Evolutionary conservation across 2,329 filamentous ascomycete species (phyloP), one percentile per base, ranked within the genome.

Genomic region (Colletotrichum siamense): DNA sequence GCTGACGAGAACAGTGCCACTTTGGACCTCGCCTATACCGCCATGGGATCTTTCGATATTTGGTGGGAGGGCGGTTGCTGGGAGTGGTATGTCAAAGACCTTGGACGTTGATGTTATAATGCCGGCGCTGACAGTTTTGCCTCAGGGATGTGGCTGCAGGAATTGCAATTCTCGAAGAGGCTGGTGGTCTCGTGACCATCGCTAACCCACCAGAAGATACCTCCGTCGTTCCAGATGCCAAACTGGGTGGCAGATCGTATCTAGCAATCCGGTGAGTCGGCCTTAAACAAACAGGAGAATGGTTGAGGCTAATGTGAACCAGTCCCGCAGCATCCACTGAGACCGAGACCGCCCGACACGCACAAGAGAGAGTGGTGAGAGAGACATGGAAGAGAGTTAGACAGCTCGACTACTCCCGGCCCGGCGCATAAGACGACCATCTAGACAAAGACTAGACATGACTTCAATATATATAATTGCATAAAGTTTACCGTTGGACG

Each of bases 41-140:
- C 94, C 15, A 94, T 94, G 89, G 94, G 94, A 0, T 88, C 92
- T 0, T 93, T 95, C 79, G 94, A 96, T 83, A 95, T 95, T 13
- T 95, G 94, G 94, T 96, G 94, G 94, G 94, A 96, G 82, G 94
- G 94, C 5, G 94, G 94, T 0, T 95, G 94, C 80, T 95, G 94
- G 94, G 94, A 95, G 84, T 96, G 94, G 92, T 93, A 80, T 78
- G 88, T 83, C 3, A 77, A 26, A 32, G 10, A 26, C 12, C n/a
- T 55, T 3, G 44, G 44, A 32, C 15, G 63, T 76, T 89, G 89
- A 93, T 94, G 79, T 94, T 95, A 13, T 15, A 6, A 34, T 8
- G 22, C 63, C 5, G 93, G 94, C 3, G 94, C 94, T 65, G 16
- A 76, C 73, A n/a, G 74, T 34, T 16, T 18, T 34, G 28, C 39